Conservation (phyloP, 116 monocot species). For the Dioscorea cayenensis region DNA sequence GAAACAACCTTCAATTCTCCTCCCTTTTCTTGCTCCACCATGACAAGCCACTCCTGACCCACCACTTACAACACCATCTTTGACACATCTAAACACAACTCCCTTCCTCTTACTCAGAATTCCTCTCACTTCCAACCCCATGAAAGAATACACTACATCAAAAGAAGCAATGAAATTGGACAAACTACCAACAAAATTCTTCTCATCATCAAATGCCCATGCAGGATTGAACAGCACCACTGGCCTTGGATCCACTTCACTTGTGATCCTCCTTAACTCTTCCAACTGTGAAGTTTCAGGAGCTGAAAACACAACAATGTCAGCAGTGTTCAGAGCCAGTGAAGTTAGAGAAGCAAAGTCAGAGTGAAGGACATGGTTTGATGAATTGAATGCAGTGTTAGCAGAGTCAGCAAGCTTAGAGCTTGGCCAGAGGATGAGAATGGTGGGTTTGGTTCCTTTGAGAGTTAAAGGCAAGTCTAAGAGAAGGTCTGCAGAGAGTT, state of each 20-base stretch:
- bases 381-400: conserved; percentile 7
- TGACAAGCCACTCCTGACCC: conserved; percentile 35
- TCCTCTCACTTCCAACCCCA: conserved; percentile 91
- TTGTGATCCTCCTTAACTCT: conserved; percentile 32
- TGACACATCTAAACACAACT: conserved; percentile 45
- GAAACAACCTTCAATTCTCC: conserved; percentile 67
- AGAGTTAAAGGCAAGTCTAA: conserved; percentile 34
- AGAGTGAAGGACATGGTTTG: conserved; percentile 20
- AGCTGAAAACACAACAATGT: conserved; percentile 61
- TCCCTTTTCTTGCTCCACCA: conserved; percentile 34
- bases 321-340: conserved; percentile 25
- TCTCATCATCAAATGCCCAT: conserved; percentile 79
- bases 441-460: conserved; percentile 25
- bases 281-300: conserved; percentile 45
- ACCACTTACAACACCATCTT: conserved; percentile 49
- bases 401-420: conserved; percentile 10
- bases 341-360: conserved; percentile 18
- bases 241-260: conserved; percentile 47
- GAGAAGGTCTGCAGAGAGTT: conserved; percentile 66
- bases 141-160: conserved; percentile 83
- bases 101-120: conserved; percentile 69
- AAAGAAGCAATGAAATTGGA: conserved; percentile 60
- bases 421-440: conserved; percentile 49
- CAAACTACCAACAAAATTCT: conserved; percentile 18
- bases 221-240: conserved; percentile 81